phyloP scores from a whole-genome alignment of 768 basidiomycete species.

The Mycena chlorophos region DNA sequence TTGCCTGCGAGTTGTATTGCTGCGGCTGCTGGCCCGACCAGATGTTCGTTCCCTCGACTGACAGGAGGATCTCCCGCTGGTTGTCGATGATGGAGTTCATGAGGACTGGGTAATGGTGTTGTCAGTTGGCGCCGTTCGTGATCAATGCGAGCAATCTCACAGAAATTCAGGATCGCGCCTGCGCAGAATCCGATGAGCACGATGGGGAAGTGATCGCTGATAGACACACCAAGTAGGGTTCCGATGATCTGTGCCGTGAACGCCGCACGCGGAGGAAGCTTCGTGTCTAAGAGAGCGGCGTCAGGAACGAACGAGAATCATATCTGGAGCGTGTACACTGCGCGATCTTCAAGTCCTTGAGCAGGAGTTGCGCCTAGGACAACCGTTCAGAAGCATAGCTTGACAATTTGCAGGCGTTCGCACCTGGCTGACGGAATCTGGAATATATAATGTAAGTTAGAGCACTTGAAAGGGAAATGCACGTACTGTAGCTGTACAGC shows the following conservation, averaged over 20 bases:
- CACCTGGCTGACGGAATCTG: conserved; percentile 43
- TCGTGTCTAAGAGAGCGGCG: conserved; percentile 34
- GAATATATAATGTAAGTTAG: background rate
- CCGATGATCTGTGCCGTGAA: conserved; percentile 52
- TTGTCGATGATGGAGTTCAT: conserved; percentile 60
- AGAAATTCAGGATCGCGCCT: conserved; percentile 45
- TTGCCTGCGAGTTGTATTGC: conserved; percentile 51
- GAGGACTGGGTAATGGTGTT: conserved; percentile 37
- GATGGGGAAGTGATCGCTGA: background rate
- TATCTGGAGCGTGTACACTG: conserved; percentile 36
- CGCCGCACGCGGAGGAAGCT: conserved; percentile 49
- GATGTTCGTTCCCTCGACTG: conserved; percentile 59
- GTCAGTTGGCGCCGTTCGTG: background rate
- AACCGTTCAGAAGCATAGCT: background rate
- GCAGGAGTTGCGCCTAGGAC: conserved; percentile 38
- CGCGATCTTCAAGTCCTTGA: conserved; percentile 50
- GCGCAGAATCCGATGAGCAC: background rate
- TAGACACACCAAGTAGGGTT: conserved; percentile 40
- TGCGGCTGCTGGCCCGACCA: conserved; percentile 49
- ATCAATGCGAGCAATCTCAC: conserved; percentile 26
- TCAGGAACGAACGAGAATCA: background rate
- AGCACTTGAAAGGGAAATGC: background rate
- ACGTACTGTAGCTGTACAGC: conserved; percentile 48
- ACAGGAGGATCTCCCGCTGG: conserved; percentile 51
- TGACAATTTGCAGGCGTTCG: background rate